Evolutionary conservation across 495 filamentous ascomycete species (phyloP).

Genomic region (Annulohypoxylon maeteangense): DNA sequence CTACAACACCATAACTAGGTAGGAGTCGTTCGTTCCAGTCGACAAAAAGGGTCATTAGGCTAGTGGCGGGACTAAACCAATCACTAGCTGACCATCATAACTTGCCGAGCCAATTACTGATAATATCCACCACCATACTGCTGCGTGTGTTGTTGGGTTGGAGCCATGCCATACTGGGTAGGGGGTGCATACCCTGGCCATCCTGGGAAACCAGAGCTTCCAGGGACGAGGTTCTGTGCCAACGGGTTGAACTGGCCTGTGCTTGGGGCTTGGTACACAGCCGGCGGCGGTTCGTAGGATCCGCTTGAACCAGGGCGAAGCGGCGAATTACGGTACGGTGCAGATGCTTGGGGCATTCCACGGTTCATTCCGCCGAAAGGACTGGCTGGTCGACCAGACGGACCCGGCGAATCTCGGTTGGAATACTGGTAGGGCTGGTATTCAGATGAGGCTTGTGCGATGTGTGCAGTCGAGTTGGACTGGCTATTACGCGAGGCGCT

Average conservation of each 20-base stretch:
- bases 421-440: slow-evolving; percentile 47
- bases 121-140: slow-evolving; percentile 43
- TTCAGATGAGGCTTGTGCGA: slow-evolving; percentile 51
- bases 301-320: slow-evolving; percentile 56
- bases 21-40: neutral
- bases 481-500: slow-evolving; percentile 23
- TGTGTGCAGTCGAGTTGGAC: slow-evolving; percentile 48
- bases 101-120: neutral
- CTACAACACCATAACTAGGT: neutral
- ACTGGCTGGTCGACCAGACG: slow-evolving; percentile 52
- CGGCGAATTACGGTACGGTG: slow-evolving; percentile 56
- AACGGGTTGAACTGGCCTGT: slow-evolving; percentile 41
- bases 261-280: slow-evolving; percentile 44
- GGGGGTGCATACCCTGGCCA: slow-evolving; percentile 38
- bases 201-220: slow-evolving; percentile 31
- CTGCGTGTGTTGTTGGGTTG: slow-evolving; percentile 31
- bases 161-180: slow-evolving; percentile 10
- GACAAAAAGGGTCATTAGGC: neutral
- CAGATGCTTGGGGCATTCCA: slow-evolving; percentile 43
- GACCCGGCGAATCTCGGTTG: slow-evolving; percentile 53
- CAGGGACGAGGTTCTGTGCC: slow-evolving; percentile 25
- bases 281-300: slow-evolving; percentile 58
- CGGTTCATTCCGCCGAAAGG: slow-evolving; percentile 49
- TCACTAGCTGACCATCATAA: neutral
- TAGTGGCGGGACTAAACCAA: neutral